Evolutionary conservation across 2,329 filamentous ascomycete species (phyloP), one percentile per base, ranked within the genome.

Genomic region (Colletotrichum chlorophyti): DNA sequence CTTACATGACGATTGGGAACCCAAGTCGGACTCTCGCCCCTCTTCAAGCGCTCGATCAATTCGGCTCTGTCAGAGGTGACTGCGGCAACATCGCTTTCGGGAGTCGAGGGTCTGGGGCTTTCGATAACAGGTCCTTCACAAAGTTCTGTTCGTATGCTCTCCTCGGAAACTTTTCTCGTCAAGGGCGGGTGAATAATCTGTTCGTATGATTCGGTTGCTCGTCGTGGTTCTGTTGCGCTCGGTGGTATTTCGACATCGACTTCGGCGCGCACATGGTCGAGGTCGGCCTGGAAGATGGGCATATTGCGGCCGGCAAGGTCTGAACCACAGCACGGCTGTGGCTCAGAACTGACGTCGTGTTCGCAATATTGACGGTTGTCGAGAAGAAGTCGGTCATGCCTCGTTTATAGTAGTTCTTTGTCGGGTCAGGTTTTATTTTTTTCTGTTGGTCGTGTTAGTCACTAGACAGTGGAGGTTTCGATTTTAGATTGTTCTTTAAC

Each of bases 41-140:
- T 86, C 76, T 97, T 97, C 64, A 97, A 82, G 63, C 88, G 84
- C 73, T 93, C 85, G 55, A 98, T 97, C 66, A 97, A 78, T 72
- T 93, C 89, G 55, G 86, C 86, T 63, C 93, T 84, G 70, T 92
- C 87, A 15, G 79, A 81, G 31, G 78, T 79, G 11, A 75, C 62
- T n/a, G 63, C 65, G 8, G 65, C 57, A 6, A 58, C 40, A 27
- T 69, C 68, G 19, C 65, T 64, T 23, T 72, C 70, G 5, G 73
- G 73, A 1, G 72, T 70, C 27, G 53, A 63, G 11, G 46, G 53
- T 21, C 51, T 60, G 14, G 76, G 77, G 45, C 72, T 78, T 41
- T 82, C 79, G 23, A 69, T 72, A 14, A 87, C 41, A 1, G 78
- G 83, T 0, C 84, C 85, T 53, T 88, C 85, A 65, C 84, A 87